Evolutionary conservation across 805 yeast genomes (phyloP), one percentile per base, ranked within the genome.

Genomic region (Yarrowia deformans): DNA sequence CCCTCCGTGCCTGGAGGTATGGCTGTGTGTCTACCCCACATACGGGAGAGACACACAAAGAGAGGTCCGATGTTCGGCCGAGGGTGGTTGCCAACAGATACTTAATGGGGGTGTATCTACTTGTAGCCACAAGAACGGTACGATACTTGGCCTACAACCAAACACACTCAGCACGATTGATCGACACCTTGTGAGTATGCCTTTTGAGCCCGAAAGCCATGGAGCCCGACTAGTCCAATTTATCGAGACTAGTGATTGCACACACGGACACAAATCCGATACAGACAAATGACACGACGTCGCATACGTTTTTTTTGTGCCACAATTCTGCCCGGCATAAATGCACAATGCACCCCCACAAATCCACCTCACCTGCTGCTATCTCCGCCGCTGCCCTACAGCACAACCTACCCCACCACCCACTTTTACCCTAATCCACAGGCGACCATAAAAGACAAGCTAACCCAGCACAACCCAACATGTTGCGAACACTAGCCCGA

Each of bases 401-500:
- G 12, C 3, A 40, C 8, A 14, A n/a, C 45, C 46, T 5, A 34
- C 37, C 37, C 37, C 37, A 34, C 37, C 37, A 34, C 37, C 37
- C 10, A 9, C 37, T 9, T 34, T 9, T 34, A 34, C 45, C 67
- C 42, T 29, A 46, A 46, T 43, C 55, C 67, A 35, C 8, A 5
- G 16, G 6, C 6, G n/a, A 13, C 37, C 23, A 18, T 32, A 50
- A 35, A 39, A 7, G 7, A 46, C 9, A 55, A 54, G 29, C 68
- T 67, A 56, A 54, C 67, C 39, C 69, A 46, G 48, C 37, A 18
- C 37, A 23, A 10, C 45, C 48, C 48, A 56, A 16, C 68, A 67
- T 67, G 69, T 58, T 67, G 60, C 39, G 70, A 66, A 45, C 69
- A 46, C 50, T 68, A 48, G 70, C 60, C 39, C 46, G 69, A 61